A percentile compares a stretch with the other conserved stretches of the same genome.
phyloP scores from a whole-genome alignment of 768 basidiomycete species.

The Candolleomyces eurysporus region DNA sequence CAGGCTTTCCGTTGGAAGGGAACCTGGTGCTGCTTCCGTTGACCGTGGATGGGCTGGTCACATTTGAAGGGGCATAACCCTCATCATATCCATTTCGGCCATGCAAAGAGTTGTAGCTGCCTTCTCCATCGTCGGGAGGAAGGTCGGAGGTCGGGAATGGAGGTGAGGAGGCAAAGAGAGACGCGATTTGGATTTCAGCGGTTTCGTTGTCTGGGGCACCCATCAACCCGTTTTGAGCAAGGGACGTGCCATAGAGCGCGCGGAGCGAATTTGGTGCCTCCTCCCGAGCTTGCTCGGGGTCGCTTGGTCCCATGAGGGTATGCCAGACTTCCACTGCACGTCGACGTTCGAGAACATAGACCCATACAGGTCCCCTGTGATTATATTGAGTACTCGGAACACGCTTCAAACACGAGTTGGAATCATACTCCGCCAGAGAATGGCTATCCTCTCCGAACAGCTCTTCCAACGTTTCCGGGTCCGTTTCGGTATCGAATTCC shows the following conservation, averaged over 20 bases:
- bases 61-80: slow-evolving; percentile 42
- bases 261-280: slow-evolving; percentile 67
- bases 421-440: slow-evolving; percentile 72
- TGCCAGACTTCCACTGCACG: slow-evolving; percentile 80
- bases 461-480: slow-evolving; percentile 76
- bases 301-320: slow-evolving; percentile 69
- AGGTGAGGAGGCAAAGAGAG: slow-evolving; percentile 80
- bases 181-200: slow-evolving; percentile 78
- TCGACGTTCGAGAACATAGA: slow-evolving; percentile 82
- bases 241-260: slow-evolving; percentile 60
- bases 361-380: slow-evolving; percentile 82
- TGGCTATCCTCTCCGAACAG: slow-evolving; percentile 77
- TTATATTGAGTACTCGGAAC: slow-evolving; percentile 8
- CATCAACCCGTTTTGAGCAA: slow-evolving; percentile 64
- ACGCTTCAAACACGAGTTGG: neutral
- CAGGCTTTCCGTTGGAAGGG: slow-evolving; percentile 42
- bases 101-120: slow-evolving; percentile 36
- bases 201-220: slow-evolving; percentile 62
- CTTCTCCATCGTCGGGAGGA: slow-evolving; percentile 35
- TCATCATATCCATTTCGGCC: slow-evolving; percentile 33
- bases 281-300: slow-evolving; percentile 53
- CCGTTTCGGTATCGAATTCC: slow-evolving; percentile 83
- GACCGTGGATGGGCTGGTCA: slow-evolving; percentile 40
- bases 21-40: slow-evolving; percentile 36
- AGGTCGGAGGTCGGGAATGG: slow-evolving; percentile 72